These are phyloP conservation scores for Penicillium sp. DNA, from an alignment of 2,329 filamentous ascomycete species.

Conservation along the genomic window DNA sequence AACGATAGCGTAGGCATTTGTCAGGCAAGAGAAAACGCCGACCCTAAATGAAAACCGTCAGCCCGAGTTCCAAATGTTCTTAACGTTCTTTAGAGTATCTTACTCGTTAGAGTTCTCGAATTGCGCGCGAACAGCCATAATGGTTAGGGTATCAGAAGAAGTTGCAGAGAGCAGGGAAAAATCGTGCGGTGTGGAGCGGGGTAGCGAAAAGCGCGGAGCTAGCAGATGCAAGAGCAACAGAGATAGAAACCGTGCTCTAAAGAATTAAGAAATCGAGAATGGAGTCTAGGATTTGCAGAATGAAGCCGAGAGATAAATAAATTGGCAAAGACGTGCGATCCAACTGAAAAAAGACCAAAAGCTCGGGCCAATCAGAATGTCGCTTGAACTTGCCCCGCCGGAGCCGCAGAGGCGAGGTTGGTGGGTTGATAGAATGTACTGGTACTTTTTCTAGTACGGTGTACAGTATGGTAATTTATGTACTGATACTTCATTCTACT, in stretches of 20 bases:
- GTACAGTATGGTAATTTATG: background rate
- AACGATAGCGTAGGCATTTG: conserved; percentile 94
- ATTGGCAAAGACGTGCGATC: conserved; percentile 11
- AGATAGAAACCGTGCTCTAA: background rate
- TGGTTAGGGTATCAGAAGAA: conserved; percentile 8
- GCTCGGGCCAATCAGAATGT: conserved; percentile 20
- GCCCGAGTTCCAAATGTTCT: background rate
- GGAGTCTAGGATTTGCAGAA: background rate
- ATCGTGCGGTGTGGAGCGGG: conserved; percentile 4
- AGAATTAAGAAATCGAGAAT: background rate
- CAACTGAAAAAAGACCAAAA: conserved; percentile 23
- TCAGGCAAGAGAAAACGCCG: conserved; percentile 93
- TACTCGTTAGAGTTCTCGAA: conserved; percentile 53
- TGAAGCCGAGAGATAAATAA: conserved; percentile 10
- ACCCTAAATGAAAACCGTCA: conserved; percentile 59
- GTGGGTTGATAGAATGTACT: background rate
- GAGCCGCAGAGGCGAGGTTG: conserved; percentile 14
- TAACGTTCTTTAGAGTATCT: conserved; percentile 3
- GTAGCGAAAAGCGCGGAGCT: conserved; percentile 11
- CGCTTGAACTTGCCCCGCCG: conserved; percentile 10
- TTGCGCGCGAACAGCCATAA: conserved; percentile 49
- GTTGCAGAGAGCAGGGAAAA: conserved; percentile 2
- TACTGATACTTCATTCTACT: conserved; percentile 11
- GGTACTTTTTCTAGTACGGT: conserved; percentile 2
- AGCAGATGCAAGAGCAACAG: background rate